Evolutionary conservation across 2,329 filamentous ascomycete species (phyloP), one percentile per base, ranked within the genome.

Genomic region (Fusarium euwallaceae): DNA sequence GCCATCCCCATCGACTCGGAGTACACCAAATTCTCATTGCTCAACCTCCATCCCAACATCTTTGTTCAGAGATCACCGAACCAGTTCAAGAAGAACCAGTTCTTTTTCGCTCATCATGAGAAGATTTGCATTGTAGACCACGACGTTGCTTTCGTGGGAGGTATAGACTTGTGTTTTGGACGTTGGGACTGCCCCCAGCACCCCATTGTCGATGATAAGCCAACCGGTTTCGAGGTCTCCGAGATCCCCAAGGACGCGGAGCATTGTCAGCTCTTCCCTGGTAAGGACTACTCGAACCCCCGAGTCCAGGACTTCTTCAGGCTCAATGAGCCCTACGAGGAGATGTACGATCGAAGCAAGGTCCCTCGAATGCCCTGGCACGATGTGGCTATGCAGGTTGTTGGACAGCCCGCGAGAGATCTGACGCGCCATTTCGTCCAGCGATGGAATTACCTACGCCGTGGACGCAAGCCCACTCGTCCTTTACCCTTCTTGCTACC

Each of bases 41-140:
- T 99, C 58, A 97, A 98, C 80, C 88, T 99, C 9, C 96, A 98
- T 78, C 95, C 95, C 22, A 99, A 99, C 81, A 92, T 99, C 72
- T 98, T 98, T 78, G 95, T 99, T 16, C 95, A 98, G 81, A 89
- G 97, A 78, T 98, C 97, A 4, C 97, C 97, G 0, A 98, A 99
- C 78, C 97, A 99, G 83, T 95, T 98, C 84, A 94, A 97, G 80
- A 97, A 99, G 84, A 98, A 98, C 79, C 97, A 98, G 55, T 99
- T 99, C 86, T 99, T 99, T 87, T 99, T 97, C 88, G 97, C 97
- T 2, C 97, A 99, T 81, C 97, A 99, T 83, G 97, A 99, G 82
- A 99, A 99, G 84, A 90, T 99, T n/a, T 96, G 95, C 79, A 92
- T 99, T 45, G 94, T 99, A 20, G 97, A 99, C 81, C 97, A 98